A percentile compares a stretch with the other conserved stretches of the same genome.
phyloP scores from a whole-genome alignment of 2,329 filamentous ascomycete genomes.

The Fonsecaea pedrosoi region DNA sequence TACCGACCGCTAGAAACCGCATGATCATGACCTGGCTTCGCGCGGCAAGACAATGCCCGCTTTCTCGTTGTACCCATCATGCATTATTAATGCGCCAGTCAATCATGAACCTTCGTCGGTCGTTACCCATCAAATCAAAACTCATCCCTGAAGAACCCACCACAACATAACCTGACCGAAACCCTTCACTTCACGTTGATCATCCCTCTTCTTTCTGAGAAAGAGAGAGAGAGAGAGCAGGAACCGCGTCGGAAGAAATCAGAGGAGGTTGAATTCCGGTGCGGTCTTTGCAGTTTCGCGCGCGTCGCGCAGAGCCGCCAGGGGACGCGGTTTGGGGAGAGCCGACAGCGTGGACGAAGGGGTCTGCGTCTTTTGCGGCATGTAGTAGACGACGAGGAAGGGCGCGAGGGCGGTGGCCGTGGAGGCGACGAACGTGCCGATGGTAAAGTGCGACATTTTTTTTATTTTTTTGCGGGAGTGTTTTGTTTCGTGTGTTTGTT shows the following conservation, averaged over 20 bases:
- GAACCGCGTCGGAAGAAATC: background rate
- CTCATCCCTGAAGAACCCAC: background rate
- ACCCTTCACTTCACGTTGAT: background rate
- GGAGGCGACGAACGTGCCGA: conserved; percentile 28
- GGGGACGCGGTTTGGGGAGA: conserved; percentile 27
- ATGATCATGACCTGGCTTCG: background rate
- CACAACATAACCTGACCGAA: background rate
- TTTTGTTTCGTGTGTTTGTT: conserved; percentile 2
- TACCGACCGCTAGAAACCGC: background rate
- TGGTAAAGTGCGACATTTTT: conserved; percentile 28
- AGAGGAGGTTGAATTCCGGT: conserved; percentile 22
- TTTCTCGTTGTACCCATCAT: background rate
- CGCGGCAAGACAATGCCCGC: background rate
- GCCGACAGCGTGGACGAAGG: conserved; percentile 13
- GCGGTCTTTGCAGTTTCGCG: conserved; percentile 18
- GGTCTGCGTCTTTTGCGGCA: conserved; percentile 23
- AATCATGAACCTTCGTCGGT: background rate
- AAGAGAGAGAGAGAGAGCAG: background rate
- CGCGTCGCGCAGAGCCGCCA: conserved; percentile 23
- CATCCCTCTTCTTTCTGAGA: background rate
- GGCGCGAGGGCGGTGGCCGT: conserved; percentile 31
- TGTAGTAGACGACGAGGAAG: conserved; percentile 29
- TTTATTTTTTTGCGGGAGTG: background rate
- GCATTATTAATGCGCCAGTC: background rate
- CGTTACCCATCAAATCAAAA: background rate